Evolutionary conservation across 345 rosid genomes (phyloP).

Genomic region (Turritis glabra): DNA sequence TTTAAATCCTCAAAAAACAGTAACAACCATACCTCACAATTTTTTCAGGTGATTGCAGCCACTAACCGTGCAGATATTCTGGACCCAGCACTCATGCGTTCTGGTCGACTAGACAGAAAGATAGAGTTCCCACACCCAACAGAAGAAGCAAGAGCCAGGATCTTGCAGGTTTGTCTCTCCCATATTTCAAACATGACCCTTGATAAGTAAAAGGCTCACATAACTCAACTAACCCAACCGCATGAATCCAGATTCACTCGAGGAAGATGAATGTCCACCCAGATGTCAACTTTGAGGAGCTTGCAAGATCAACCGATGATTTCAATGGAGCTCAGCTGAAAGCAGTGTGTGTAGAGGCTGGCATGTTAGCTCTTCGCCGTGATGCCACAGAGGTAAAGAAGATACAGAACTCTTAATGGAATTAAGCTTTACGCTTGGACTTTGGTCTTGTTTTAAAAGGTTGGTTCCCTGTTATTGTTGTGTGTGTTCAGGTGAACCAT

Average conservation of each 20-base stretch:
- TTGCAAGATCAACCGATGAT: slow-evolving; percentile 97
- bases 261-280: slow-evolving; percentile 99
- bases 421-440: background rate
- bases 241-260: slow-evolving; percentile 75
- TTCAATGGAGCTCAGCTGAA: slow-evolving; percentile 98
- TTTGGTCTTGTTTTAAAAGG: background rate
- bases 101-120: slow-evolving; percentile 98
- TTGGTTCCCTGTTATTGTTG: slow-evolving; percentile 4
- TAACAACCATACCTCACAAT: background rate
- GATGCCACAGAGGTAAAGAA: slow-evolving; percentile 90
- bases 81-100: slow-evolving; percentile 99
- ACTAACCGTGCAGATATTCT: slow-evolving; percentile 98
- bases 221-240: background rate
- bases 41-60: slow-evolving; percentile 88
- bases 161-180: slow-evolving; percentile 68
- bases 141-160: slow-evolving; percentile 99
- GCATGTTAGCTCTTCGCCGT: slow-evolving; percentile 98
- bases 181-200: background rate
- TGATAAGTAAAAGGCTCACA: background rate
- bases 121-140: slow-evolving; percentile 98
- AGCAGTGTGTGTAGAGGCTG: slow-evolving; percentile 99
- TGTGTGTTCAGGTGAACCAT: slow-evolving; percentile 72
- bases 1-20: background rate
- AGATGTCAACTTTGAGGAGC: slow-evolving; percentile 97
- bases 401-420: background rate